Percentiles rank a stretch among this genome's conserved stretches.
Conservation (phyloP, 1,139 yeast genomes). For the Blastobotrys apis region DNA sequence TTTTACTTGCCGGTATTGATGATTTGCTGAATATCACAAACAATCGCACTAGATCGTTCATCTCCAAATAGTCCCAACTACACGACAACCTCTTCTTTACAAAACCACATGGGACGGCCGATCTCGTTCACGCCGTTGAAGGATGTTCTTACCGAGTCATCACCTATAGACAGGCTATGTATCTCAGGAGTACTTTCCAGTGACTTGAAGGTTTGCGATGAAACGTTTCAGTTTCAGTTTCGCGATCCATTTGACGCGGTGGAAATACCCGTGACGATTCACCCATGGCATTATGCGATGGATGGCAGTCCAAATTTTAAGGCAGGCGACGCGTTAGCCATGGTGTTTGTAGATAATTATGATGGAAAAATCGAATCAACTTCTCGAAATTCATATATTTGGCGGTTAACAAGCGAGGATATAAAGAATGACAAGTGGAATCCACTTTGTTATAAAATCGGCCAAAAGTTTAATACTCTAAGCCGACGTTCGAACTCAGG, state of each 20-base stretch:
- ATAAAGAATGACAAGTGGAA: neutral
- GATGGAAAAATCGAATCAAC: neutral
- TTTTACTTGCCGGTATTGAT: too few relatives aligned
- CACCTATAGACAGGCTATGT: neutral
- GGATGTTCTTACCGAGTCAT: too few relatives aligned
- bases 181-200: neutral
- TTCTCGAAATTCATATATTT: neutral
- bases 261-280: neutral
- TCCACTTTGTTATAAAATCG: neutral
- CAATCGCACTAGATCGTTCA: too few relatives aligned
- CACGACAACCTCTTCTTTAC: too few relatives aligned
- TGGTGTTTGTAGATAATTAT: neutral
- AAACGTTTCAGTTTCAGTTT: neutral
- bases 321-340: slow-evolving; percentile 1
- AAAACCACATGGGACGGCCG: too few relatives aligned
- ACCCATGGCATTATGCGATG: neutral
- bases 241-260: neutral
- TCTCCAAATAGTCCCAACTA: too few relatives aligned
- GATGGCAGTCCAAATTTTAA: neutral
- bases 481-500: neutral
- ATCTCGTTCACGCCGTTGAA: too few relatives aligned
- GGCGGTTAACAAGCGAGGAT: neutral
- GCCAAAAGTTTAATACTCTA: neutral
- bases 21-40: too few relatives aligned
- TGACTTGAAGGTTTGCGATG: too few relatives aligned